A percentile compares a stretch with the other conserved stretches of the same genome.
Evolutionary conservation across 1,139 yeast genomes (phyloP).

Genomic region (Yamadazyma siamensis): DNA sequence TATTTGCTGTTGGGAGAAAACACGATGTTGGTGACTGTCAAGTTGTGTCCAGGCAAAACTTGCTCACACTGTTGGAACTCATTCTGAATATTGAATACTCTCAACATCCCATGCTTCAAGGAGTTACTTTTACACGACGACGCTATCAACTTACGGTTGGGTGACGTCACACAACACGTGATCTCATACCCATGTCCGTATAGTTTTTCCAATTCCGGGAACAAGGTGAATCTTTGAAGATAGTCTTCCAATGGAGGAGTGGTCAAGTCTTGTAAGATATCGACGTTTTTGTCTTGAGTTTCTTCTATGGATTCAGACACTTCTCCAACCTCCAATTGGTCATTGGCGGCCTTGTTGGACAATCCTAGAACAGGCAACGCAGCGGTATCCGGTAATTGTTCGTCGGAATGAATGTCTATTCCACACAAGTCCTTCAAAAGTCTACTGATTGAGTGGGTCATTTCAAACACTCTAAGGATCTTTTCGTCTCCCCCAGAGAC

Average conservation of each 20-base stretch:
- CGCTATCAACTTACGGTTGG: conserved; percentile 65
- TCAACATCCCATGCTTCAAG: conserved; percentile 77
- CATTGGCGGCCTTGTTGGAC: conserved; percentile 81
- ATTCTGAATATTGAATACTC: conserved; percentile 62
- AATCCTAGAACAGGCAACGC: conserved; percentile 90
- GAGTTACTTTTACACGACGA: conserved; percentile 91
- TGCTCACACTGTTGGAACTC: conserved; percentile 37
- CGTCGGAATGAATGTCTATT: conserved; percentile 25
- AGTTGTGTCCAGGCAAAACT: conserved; percentile 59
- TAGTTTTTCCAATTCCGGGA: conserved; percentile 92
- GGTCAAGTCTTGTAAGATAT: conserved; percentile 40
- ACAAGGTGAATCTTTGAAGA: conserved; percentile 84
- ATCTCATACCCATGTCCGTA: conserved; percentile 98
- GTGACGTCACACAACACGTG: conserved; percentile 70
- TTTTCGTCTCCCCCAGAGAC: conserved; percentile 98
- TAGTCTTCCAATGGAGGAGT: conserved; percentile 85
- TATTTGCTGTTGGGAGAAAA: conserved; percentile 72
- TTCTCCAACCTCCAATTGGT: conserved; percentile 42
- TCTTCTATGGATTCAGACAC: conserved; percentile 34
- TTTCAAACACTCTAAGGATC: conserved; percentile 81
- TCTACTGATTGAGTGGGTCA: conserved; percentile 76
- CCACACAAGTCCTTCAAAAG: conserved; percentile 57
- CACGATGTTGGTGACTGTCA: conserved; percentile 79
- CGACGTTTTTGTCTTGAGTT: conserved; percentile 39
- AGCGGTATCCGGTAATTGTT: conserved; percentile 68